Evolutionary conservation across 352 stramenopile species (phyloP), one percentile per base, ranked within the genome.

Genomic region (Phytopythium delawarense): DNA sequence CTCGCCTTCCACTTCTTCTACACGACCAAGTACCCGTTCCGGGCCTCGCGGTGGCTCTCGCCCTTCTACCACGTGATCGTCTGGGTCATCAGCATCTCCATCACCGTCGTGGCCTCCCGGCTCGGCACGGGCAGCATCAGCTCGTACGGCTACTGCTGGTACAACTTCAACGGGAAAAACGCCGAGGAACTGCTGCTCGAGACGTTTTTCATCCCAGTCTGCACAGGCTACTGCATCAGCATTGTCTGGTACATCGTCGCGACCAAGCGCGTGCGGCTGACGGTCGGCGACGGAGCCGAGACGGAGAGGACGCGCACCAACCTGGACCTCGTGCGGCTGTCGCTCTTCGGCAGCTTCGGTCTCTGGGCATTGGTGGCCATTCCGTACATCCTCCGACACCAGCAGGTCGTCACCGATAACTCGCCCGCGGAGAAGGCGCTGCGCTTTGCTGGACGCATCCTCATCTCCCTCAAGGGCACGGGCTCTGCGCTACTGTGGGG

Each of bases 1-100:
- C 75, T 96, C 52, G 86, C 86, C 49, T 91, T 91, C 69, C 79
- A 92, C 69, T 89, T 92, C 46, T 94, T 94, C 72, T 91, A 89
- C 68, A 91, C 82, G 40, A 94, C 84, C 78, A 91, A 92, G 72
- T 92, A 88, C 64, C 87, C 87, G 57, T 96, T 96, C 64, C 74
- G 73, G 37, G 90, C 80, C 44, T 84, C 81, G n/a, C 69, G 78
- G 48, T 88, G 75, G 70, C 78, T 92, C 55, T 75, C 79, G 34
- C 70, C 70, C 21, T 67, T 92, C 58, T 94, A 92, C 61, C 87
- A 96, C 61, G 44, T 81, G 1, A 71, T 78, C 0, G 82, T 96
- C 8, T 92, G 86, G 80, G 25, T 69, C 7, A 66, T 87, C 21
- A 78, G 74, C 48, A 72, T 74, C 9, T 51, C 75, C 15, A 78